Evolutionary conservation across 345 rosid genomes (phyloP), one percentile per base, ranked within the genome.

Genomic region (Lepidium sativum): DNA sequence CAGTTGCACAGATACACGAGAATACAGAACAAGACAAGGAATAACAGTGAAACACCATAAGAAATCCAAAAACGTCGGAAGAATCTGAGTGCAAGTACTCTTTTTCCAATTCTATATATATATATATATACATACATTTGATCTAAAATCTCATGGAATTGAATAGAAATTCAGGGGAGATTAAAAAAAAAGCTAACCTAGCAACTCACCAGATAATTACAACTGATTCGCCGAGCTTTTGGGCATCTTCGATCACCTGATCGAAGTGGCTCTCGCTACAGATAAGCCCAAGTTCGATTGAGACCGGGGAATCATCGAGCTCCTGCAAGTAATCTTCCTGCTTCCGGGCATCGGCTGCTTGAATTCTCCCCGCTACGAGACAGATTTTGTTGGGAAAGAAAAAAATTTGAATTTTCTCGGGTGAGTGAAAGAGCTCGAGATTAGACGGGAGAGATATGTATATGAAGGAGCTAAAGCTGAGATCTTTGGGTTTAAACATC

Each of bases 231-330:
- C 82, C 83, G 3, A 73, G 84, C 70, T 80, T 87, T 48, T 82
- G 85, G 33, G 97, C 90, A 66, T 86, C 96, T 1, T 86, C 86
- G 54, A 94, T 63, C 55, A 94, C 83, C 55, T 82, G 82, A 77
- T 88, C 86, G 65, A 94, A 90, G 49, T 80, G 84, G 64, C 57
- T 82, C 74, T 87, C 97, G 58, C 80, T 77, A 67, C 70, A 60
- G 68, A 94, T 80, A 40, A 74, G 79, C 27, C 64, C 75, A 11
- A 87, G 79, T 63, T 84, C 85, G 11, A 86, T 35, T 1, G 90
- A 80, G 6, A 83, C 74, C 31, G 94, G 98, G 4, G 82, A 75
- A 17, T 83, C 91, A 71, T 84, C 90, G 61, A 80, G 47, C 73
- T 79, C 82, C 54, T 70, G 77, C 48, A 73, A 43, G 14, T 73